These are phyloP conservation scores for Pyricularia sp. DNA, from an alignment of 2,329 filamentous ascomycete genomes.

Conservation along the genomic window DNA sequence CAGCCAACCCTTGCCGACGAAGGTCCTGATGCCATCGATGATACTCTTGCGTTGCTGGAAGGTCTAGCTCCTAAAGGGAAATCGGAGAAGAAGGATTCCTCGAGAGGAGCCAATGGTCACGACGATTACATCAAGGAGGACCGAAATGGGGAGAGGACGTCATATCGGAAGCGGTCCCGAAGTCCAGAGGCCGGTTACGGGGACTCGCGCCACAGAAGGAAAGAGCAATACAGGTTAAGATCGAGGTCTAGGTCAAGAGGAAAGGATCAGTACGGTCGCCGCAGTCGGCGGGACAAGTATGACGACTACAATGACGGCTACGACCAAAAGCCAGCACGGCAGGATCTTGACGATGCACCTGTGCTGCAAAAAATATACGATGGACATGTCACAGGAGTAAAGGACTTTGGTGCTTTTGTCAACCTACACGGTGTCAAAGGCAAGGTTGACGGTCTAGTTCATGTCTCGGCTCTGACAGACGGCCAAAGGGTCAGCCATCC, in stretches of 20 bases:
- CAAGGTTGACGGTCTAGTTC: conserved; percentile 86
- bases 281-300: conserved; percentile 26
- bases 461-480: conserved; percentile 80
- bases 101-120: conserved; percentile 12
- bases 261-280: conserved; percentile 20
- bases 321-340: conserved; percentile 49
- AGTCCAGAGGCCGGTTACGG: conserved; percentile 40
- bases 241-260: conserved; percentile 31
- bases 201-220: conserved; percentile 44
- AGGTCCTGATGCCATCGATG: conserved; percentile 66
- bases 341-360: conserved; percentile 73
- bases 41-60: conserved; percentile 88
- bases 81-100: conserved; percentile 23
- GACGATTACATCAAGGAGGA: conserved; percentile 11
- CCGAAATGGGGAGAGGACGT: background rate
- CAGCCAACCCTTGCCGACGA: conserved; percentile 25
- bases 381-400: conserved; percentile 82
- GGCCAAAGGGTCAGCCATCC: conserved; percentile 86
- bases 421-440: conserved; percentile 81
- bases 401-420: conserved; percentile 93
- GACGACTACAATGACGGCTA: conserved; percentile 34
- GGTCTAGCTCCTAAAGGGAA: conserved; percentile 61
- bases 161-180: conserved; percentile 39
- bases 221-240: conserved; percentile 23
- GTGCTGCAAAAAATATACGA: conserved; percentile 81